These are phyloP conservation scores for Boletus edulis DNA, from an alignment of 768 basidiomycete genomes.

Conservation along the genomic window DNA sequence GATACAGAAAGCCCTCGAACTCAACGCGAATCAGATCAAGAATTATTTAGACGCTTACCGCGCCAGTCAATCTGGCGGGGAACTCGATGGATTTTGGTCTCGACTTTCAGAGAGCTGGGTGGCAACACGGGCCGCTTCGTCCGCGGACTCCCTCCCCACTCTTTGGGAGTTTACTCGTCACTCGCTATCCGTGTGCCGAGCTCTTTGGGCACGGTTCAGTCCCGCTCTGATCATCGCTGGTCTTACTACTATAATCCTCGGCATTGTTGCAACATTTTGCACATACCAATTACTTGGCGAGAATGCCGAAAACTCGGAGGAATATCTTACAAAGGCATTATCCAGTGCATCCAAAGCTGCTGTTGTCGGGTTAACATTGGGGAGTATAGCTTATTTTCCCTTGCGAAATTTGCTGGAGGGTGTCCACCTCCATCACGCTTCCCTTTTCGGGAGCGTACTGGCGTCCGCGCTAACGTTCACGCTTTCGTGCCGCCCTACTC, in stretches of 20 bases:
- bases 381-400: constrained; percentile 34
- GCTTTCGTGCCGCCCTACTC: constrained; percentile 37
- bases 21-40: constrained; percentile 76
- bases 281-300: constrained; percentile 50
- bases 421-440: constrained; percentile 48
- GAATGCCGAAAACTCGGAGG: constrained; percentile 38
- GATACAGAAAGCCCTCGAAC: constrained; percentile 58
- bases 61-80: constrained; percentile 61
- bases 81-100: constrained; percentile 67
- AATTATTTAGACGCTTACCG: constrained; percentile 78
- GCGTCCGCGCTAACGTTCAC: constrained; percentile 47
- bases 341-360: constrained; percentile 33
- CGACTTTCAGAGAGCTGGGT: constrained; percentile 48
- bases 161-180: constrained; percentile 32
- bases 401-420: constrained; percentile 40
- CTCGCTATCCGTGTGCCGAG: constrained; percentile 59
- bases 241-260: constrained; percentile 54
- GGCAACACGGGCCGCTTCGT: constrained; percentile 29
- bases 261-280: constrained; percentile 52
- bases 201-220: constrained; percentile 96
- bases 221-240: constrained; percentile 74
- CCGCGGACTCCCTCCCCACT: constrained; percentile 9
- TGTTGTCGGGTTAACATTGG: constrained; percentile 35
- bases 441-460: constrained; percentile 48
- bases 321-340: constrained; percentile 38